phyloP scores from a whole-genome alignment of 306 rosid species.

The Acacia melanoxylon region DNA sequence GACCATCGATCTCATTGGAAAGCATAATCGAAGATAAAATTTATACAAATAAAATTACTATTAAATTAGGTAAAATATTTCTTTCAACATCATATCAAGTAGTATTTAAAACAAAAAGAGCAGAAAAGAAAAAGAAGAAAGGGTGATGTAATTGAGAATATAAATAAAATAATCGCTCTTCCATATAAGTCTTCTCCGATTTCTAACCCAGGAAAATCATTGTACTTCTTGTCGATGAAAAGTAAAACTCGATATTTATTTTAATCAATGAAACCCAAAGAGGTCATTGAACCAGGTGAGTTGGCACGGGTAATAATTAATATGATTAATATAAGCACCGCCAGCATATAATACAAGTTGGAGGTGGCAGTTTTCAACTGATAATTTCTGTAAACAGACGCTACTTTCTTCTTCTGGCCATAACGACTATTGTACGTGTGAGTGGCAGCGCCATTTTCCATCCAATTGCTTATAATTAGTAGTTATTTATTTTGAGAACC shows the following conservation, averaged over 20 bases:
- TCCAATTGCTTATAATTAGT: too few species aligned
- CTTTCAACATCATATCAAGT: neutral
- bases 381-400: neutral
- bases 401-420: too few species aligned
- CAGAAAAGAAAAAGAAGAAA: neutral
- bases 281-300: neutral
- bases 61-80: too few species aligned
- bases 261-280: neutral
- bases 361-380: neutral
- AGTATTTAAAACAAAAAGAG: neutral
- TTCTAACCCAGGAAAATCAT: neutral
- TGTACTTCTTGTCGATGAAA: neutral
- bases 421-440: too few species aligned
- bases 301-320: neutral
- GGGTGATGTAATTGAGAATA: neutral
- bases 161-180: neutral
- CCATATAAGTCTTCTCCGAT: neutral
- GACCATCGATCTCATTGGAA: neutral
- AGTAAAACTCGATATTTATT: neutral
- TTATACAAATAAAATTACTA: too few species aligned
- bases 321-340: neutral
- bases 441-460: too few species aligned
- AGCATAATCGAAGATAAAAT: neutral
- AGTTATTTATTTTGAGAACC: too few species aligned
- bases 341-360: neutral